Base-by-base conservation (phyloP, 2,329 filamentous ascomycete genomes). In the Sordariomycetes sp. region DNA sequence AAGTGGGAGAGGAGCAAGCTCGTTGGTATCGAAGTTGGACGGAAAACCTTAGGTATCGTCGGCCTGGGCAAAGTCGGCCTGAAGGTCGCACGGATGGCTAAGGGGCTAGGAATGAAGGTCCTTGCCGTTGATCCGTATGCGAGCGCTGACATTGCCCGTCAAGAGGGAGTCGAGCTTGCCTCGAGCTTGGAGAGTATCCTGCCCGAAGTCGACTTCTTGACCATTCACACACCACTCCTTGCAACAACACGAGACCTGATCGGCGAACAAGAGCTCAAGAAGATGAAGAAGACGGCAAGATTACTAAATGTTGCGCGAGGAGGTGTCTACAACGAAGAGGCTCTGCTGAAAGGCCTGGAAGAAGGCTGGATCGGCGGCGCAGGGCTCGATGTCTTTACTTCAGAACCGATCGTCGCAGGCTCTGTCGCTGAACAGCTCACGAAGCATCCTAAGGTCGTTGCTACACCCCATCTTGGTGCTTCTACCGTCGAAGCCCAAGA, bases 1-100 rank as follows among this genome's bases (percentile, higher is more conserved):
- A 75, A 73, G 34, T 90, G 84, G 85, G 82, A 88, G 52, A 67
- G 84, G 36, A 75, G 78, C 48, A 74, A 75, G 45, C 67, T 88
- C 4, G 79, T 86, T 0, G 85, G 85, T 5, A 73, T 86, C 14
- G 84, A 90, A 54, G 77, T 88, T 9, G 82, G 84, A 32, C 74
- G 79, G 30, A 90, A 88, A 61, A 82, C 74, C 2, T 62, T 90
- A 6, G 82, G 79, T 1, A 79, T 90, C 32, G 75, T 92, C 25
- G 85, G 85, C 2, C 59, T 88, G 18, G 85, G 85, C n/a, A 88
- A 88, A 61, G 83, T 90, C 19, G 85, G 85, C 16, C 66, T 88
- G 50, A 83, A 82, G 33, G 84, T 90, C 12, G 85, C 84, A 14
- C 68, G 82, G n/a, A 81, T 86, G 63, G 82, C 80, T 8, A 79